Percentiles rank a stretch among this genome's conserved stretches.
Evolutionary conservation across 2,329 filamentous ascomycete genomes (phyloP).

Genomic region (Metarhizium robertsii): DNA sequence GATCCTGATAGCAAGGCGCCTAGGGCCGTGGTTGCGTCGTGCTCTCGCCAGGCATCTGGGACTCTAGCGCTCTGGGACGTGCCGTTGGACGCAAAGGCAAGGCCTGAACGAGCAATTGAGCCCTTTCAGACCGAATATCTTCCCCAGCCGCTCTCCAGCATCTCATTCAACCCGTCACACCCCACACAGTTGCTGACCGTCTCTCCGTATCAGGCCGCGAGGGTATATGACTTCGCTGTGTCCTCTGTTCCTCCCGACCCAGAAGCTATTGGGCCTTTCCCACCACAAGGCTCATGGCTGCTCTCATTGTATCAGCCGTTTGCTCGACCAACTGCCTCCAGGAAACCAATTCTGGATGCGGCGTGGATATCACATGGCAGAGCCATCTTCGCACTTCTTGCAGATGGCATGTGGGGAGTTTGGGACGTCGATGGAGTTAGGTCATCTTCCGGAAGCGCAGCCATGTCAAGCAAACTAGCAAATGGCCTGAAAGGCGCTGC

Average conservation of each 20-base stretch:
- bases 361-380: conserved; percentile 53
- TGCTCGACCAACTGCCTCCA: conserved; percentile 34
- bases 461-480: conserved; percentile 39
- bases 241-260: conserved; percentile 44
- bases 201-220: conserved; percentile 44
- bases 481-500: conserved; percentile 48
- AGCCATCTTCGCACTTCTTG: conserved; percentile 48
- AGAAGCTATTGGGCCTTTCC: conserved; percentile 38
- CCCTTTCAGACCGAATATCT: conserved; percentile 55
- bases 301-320: conserved; percentile 53
- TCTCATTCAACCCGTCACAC: conserved; percentile 53
- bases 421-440: conserved; percentile 56
- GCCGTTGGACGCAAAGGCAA: conserved; percentile 32
- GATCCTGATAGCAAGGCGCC: conserved; percentile 26
- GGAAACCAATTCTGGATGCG: conserved; percentile 54
- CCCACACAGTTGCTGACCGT: conserved; percentile 49
- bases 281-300: conserved; percentile 54
- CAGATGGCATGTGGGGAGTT: conserved; percentile 58
- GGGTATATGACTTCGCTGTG: conserved; percentile 52
- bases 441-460: conserved; percentile 30
- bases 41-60: conserved; percentile 50
- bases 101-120: conserved; percentile 21
- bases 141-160: conserved; percentile 40
- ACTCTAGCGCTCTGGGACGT: conserved; percentile 50
- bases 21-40: conserved; percentile 49